phyloP scores from a whole-genome alignment of 2,329 filamentous ascomycete species.

The Beauveria brongniartii region DNA sequence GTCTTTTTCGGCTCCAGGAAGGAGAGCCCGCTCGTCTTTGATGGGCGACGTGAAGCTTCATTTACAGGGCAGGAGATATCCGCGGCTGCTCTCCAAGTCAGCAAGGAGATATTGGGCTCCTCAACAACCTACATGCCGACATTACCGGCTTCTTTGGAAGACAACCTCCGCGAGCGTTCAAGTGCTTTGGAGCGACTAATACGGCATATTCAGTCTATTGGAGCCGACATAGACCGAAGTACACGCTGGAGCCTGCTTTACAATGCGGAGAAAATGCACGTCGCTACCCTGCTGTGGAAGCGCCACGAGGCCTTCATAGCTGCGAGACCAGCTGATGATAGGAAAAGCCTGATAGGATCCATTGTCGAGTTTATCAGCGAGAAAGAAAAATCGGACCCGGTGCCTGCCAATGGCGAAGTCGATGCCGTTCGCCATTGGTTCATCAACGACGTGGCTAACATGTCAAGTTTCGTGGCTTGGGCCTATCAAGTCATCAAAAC shows the following conservation, averaged over 20 bases:
- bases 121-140: constrained; percentile 65
- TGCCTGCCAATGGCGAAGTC: constrained; percentile 58
- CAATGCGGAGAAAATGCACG: constrained; percentile 81
- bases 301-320: constrained; percentile 64
- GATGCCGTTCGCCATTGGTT: constrained; percentile 85
- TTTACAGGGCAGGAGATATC: constrained; percentile 67
- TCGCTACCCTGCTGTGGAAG: constrained; percentile 72
- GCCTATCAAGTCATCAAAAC: constrained; percentile 69
- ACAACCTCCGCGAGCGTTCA: constrained; percentile 67
- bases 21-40: constrained; percentile 83
- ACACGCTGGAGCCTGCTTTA: constrained; percentile 77
- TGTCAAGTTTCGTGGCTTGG: constrained; percentile 58
- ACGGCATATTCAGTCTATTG: constrained; percentile 58
- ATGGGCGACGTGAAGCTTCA: constrained; percentile 54
- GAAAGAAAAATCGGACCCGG: constrained; percentile 61
- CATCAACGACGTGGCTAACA: constrained; percentile 56
- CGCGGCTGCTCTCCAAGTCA: constrained; percentile 68
- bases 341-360: constrained; percentile 64
- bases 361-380: constrained; percentile 71
- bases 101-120: constrained; percentile 73
- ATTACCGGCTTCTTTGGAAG: constrained; percentile 67
- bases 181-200: constrained; percentile 70
- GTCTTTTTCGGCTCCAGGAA: constrained; percentile 82
- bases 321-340: constrained; percentile 49
- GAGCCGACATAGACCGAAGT: constrained; percentile 55